Conservation (phyloP, 192 early-diverging fungal species). For the Entophlyctis luteolus region DNA sequence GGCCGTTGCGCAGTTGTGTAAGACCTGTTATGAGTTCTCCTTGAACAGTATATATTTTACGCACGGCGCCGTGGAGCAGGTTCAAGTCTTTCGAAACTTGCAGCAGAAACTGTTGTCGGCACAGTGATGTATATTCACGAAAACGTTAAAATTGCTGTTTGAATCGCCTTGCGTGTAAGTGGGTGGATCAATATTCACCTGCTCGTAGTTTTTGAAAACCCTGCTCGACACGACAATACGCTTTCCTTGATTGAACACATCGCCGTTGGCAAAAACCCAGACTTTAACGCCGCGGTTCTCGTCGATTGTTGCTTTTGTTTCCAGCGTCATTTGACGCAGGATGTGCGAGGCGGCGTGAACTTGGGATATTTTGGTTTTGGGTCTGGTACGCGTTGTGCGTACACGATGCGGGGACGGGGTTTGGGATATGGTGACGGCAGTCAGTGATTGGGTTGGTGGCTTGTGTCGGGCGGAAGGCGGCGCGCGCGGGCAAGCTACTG, state of each 20-base stretch:
- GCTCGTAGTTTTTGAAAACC: constrained; percentile 47
- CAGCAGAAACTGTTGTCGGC: constrained; percentile 45
- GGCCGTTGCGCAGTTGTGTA: constrained; percentile 37
- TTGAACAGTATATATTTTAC: constrained; percentile 42
- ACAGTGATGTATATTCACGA: too few species aligned
- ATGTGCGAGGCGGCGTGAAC: too few species aligned
- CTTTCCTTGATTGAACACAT: constrained; percentile 39
- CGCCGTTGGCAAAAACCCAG: constrained; percentile 50
- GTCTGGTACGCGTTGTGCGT: too few species aligned
- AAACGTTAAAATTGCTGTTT: too few species aligned
- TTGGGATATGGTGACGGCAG: too few species aligned
- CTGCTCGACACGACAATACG: constrained; percentile 38
- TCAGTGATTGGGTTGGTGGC: too few species aligned
- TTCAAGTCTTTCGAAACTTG: constrained; percentile 36
- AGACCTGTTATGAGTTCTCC: constrained; percentile 33
- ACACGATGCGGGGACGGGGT: too few species aligned
- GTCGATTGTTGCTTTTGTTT: constrained; percentile 3
- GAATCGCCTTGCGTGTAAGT: too few species aligned
- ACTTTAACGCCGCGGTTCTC: constrained; percentile 37
- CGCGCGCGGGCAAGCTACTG: too few species aligned
- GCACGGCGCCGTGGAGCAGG: constrained; percentile 43
- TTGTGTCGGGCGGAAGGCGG: too few species aligned
- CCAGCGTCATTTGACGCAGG: too few species aligned
- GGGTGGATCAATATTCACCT: constrained; percentile 36
- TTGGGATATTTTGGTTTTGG: too few species aligned